A percentile compares a stretch with the other conserved stretches of the same genome.
Evolutionary conservation across 2,329 filamentous ascomycete species (phyloP).

Genomic region (Fusarium chuoi): DNA sequence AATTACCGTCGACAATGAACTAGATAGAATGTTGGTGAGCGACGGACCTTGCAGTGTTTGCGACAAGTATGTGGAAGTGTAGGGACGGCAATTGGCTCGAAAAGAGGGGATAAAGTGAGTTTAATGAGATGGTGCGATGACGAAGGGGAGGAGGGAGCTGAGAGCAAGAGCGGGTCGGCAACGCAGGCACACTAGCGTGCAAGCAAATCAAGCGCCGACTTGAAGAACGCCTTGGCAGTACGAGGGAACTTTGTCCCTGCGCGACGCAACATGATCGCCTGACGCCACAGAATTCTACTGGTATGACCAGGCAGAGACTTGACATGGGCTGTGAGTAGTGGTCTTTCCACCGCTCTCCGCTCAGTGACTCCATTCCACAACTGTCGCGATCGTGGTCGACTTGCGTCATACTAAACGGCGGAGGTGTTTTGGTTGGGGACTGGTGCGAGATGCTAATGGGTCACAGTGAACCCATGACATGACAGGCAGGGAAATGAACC

Average conservation of each 20-base stretch:
- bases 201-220: slow-evolving; percentile 37
- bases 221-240: slow-evolving; percentile 29
- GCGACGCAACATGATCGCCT: slow-evolving; percentile 15
- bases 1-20: slow-evolving; percentile 95
- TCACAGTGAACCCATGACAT: slow-evolving; percentile 41
- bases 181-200: slow-evolving; percentile 43
- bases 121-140: slow-evolving; percentile 36
- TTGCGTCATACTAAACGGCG: slow-evolving; percentile 43
- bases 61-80: slow-evolving; percentile 14
- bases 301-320: slow-evolving; percentile 29
- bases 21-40: slow-evolving; percentile 54
- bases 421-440: slow-evolving; percentile 33
- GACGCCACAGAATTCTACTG: slow-evolving; percentile 31
- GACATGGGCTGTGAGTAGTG: slow-evolving; percentile 26
- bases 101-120: slow-evolving; percentile 29
- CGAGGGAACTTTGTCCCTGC: slow-evolving; percentile 18
- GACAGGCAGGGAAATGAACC: slow-evolving; percentile 35
- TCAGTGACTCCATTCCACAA: slow-evolving; percentile 36
- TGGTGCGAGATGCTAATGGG: slow-evolving; percentile 30
- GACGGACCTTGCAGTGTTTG: slow-evolving; percentile 13
- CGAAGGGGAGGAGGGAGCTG: slow-evolving; percentile 30
- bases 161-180: slow-evolving; percentile 31
- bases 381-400: slow-evolving; percentile 28
- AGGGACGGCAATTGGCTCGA: slow-evolving; percentile 37
- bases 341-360: slow-evolving; percentile 35